A percentile compares a stretch with the other conserved stretches of the same genome.
Conservation (phyloP, 139 green algal genomes). For the Chlorella sorokiniana region DNA sequence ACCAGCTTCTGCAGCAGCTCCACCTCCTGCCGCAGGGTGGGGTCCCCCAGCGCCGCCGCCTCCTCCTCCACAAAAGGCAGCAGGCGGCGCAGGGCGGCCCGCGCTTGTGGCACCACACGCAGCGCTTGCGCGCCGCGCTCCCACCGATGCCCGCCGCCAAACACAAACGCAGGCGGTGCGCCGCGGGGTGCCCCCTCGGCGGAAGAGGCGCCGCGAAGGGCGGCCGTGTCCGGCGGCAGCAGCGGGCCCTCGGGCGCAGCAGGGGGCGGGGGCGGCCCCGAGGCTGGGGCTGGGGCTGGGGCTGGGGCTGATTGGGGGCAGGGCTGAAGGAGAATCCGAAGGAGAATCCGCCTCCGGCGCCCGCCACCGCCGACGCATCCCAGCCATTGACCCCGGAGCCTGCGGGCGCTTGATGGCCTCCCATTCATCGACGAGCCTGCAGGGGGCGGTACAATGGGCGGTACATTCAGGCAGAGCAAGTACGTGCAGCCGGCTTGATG, state of each 20-base stretch:
- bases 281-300: neutral
- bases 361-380: neutral
- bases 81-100: slow-evolving; percentile 3
- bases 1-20: slow-evolving; percentile 12
- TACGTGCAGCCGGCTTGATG: too few species aligned
- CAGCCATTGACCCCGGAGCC: neutral
- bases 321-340: too few species aligned
- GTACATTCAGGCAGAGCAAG: too few species aligned
- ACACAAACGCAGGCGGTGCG: neutral
- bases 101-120: neutral
- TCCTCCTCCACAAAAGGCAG: neutral
- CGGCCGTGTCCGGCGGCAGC: neutral
- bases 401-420: neutral
- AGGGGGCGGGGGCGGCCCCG: neutral
- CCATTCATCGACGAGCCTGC: slow-evolving; percentile 32
- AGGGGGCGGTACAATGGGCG: neutral
- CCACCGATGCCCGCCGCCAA: neutral
- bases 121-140: neutral
- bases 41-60: slow-evolving; percentile 15
- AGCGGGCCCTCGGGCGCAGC: slow-evolving; percentile 25
- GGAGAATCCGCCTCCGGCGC: too few species aligned
- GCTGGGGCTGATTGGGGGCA: too few species aligned
- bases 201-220: too few species aligned
- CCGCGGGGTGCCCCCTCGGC: neutral
- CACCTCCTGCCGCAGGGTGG: slow-evolving; percentile 17